Percentiles rank a stretch among this genome's conserved stretches.
These are phyloP conservation scores for Phialocephala sp. DNA, from an alignment of 2,329 filamentous ascomycete species.

Conservation along the genomic window DNA sequence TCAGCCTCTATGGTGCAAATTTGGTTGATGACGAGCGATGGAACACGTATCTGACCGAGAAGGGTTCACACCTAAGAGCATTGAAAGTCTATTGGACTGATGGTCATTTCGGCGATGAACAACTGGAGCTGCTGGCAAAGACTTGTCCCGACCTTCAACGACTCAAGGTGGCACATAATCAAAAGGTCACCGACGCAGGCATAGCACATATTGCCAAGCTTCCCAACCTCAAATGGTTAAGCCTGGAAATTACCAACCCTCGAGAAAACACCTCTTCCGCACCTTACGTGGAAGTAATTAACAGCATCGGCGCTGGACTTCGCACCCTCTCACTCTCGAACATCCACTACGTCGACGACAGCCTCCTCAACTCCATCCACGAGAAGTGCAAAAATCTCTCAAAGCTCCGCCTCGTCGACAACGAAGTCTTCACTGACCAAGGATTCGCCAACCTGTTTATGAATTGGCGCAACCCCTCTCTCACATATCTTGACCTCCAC, in stretches of 20 bases:
- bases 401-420: slow-evolving; percentile 84
- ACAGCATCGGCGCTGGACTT: slow-evolving; percentile 67
- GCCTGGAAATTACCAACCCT: slow-evolving; percentile 64
- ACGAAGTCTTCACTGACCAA: slow-evolving; percentile 74
- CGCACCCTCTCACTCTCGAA: slow-evolving; percentile 78
- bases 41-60: slow-evolving; percentile 69
- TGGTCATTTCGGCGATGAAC: slow-evolving; percentile 76
- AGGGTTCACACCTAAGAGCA: slow-evolving; percentile 68
- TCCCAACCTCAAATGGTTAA: slow-evolving; percentile 72
- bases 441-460: slow-evolving; percentile 77
- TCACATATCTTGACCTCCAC: slow-evolving; percentile 75
- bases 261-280: slow-evolving; percentile 56
- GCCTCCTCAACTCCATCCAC: slow-evolving; percentile 73
- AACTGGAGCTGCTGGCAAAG: slow-evolving; percentile 64
- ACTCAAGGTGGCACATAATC: slow-evolving; percentile 83
- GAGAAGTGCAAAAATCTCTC: slow-evolving; percentile 67
- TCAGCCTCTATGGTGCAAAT: slow-evolving; percentile 85
- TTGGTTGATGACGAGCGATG: slow-evolving; percentile 79
- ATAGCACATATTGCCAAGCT: slow-evolving; percentile 69
- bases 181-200: slow-evolving; percentile 70
- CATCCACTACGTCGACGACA: slow-evolving; percentile 70
- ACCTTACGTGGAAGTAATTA: slow-evolving; percentile 65
- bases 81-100: slow-evolving; percentile 87
- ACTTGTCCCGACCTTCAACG: slow-evolving; percentile 72
- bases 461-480: slow-evolving; percentile 74